A percentile compares a stretch with the other conserved stretches of the same genome.
Evolutionary conservation across 2,329 filamentous ascomycete species (phyloP).

Genomic region (Colletotrichum sp.): DNA sequence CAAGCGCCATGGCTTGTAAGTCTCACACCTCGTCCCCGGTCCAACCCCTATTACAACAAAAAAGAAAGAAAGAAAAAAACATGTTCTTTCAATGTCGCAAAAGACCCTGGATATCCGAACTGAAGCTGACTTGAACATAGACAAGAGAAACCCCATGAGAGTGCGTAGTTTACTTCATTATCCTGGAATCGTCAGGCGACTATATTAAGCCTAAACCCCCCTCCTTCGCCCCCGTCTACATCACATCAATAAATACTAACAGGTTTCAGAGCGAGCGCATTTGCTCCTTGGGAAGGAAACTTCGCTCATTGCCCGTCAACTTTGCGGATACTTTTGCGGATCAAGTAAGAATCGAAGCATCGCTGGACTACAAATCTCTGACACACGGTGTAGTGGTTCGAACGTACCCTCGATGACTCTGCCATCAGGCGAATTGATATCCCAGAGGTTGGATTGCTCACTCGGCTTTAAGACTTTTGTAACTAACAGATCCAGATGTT

Average conservation of each 20-base stretch:
- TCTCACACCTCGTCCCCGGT: neutral
- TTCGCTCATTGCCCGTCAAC: neutral
- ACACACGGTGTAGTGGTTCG: neutral
- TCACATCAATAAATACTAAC: neutral
- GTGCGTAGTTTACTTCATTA: neutral
- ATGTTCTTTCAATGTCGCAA: neutral
- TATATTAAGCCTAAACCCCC: no score
- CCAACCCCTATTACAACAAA: neutral
- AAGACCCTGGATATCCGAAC: accelerated
- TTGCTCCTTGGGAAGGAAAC: neutral
- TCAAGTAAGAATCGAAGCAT: neutral
- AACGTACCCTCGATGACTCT: slow-evolving; percentile 68
- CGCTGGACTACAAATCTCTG: neutral
- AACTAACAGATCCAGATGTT: slow-evolving; percentile 65
- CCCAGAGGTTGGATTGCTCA: neutral
- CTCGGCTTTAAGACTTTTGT: accelerated
- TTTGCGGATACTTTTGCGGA: neutral
- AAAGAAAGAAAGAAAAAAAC: neutral
- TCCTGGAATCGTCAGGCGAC: neutral
- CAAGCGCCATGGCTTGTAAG: slow-evolving; percentile 27
- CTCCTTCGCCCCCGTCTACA: neutral
- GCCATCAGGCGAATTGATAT: slow-evolving; percentile 57
- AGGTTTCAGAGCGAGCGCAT: neutral
- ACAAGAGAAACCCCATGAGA: slow-evolving; percentile 51
- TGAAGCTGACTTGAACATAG: slow-evolving; percentile 24